Conservation (phyloP, 202 grass and related monocot genomes). For the Setaria viridis region DNA sequence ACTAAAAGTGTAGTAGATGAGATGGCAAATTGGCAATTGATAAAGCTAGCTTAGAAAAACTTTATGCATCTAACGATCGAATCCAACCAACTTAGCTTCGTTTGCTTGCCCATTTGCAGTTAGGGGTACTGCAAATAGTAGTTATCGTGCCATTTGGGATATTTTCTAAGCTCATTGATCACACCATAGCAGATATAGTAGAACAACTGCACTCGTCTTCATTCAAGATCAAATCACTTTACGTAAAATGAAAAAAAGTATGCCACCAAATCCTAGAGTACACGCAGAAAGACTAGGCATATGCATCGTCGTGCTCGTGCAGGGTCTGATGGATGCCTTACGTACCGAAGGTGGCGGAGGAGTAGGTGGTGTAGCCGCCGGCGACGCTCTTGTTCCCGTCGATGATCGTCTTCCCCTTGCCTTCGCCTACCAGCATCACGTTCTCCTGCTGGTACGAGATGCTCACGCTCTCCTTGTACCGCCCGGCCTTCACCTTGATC, state of each 20-base stretch:
- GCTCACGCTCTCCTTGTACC: conserved; percentile 70
- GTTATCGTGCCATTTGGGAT: background rate
- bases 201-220: background rate
- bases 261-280: background rate
- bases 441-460: conserved; percentile 58
- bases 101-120: background rate
- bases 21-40: background rate
- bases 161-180: conserved; percentile 10
- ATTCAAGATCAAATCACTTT: background rate
- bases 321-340: background rate
- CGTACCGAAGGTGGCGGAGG: conserved; percentile 86
- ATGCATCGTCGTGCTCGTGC: background rate
- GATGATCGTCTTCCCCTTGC: conserved; percentile 84
- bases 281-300: background rate
- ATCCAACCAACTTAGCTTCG: conserved; percentile 13
- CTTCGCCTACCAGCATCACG: conserved; percentile 85
- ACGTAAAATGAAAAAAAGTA: background rate
- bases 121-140: background rate
- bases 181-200: no score
- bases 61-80: background rate
- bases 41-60: conserved; percentile 19
- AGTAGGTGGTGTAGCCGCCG: conserved; percentile 65
- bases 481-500: conserved; percentile 81
- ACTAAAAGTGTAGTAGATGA: background rate
- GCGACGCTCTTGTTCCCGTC: conserved; percentile 52